A percentile compares a stretch with the other conserved stretches of the same genome.
Conservation (phyloP, 768 basidiomycete genomes). For the Lentinula guzmanii region DNA sequence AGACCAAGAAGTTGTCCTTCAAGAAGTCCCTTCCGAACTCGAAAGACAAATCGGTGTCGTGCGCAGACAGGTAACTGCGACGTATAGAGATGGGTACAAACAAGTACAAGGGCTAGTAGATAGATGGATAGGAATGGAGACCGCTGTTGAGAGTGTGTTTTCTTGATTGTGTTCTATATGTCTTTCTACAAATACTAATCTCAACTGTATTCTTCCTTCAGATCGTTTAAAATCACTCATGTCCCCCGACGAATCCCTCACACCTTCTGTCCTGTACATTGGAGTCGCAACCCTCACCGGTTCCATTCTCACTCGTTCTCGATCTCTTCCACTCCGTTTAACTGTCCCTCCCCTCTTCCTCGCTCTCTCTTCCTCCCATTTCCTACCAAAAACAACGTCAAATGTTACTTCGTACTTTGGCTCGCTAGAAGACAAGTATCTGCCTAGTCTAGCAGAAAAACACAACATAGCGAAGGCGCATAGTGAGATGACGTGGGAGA, state of each 20-base stretch:
- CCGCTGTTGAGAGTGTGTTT: conserved; percentile 75
- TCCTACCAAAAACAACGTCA: conserved; percentile 76
- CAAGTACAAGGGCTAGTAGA: conserved; percentile 70
- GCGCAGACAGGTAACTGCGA: conserved; percentile 52
- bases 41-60: conserved; percentile 71
- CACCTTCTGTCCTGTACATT: conserved; percentile 86
- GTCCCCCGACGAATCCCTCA: conserved; percentile 75
- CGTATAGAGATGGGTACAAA: conserved; percentile 51
- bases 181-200: not conserved
- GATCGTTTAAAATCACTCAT: conserved; percentile 80
- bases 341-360: conserved; percentile 75
- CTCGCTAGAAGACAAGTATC: conserved; percentile 63
- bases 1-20: conserved; percentile 58
- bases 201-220: conserved; percentile 20
- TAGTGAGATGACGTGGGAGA: conserved; percentile 51
- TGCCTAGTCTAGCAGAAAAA: conserved; percentile 62
- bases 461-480: conserved; percentile 63
- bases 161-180: not conserved
- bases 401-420: conserved; percentile 66
- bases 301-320: conserved; percentile 80
- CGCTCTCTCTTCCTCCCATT: conserved; percentile 65
- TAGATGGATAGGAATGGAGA: conserved; percentile 83
- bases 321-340: conserved; percentile 61
- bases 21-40: conserved; percentile 69
- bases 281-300: conserved; percentile 85